Conservation (phyloP, 2,329 filamentous ascomycete species). For the Fusarium multiceps region DNA sequence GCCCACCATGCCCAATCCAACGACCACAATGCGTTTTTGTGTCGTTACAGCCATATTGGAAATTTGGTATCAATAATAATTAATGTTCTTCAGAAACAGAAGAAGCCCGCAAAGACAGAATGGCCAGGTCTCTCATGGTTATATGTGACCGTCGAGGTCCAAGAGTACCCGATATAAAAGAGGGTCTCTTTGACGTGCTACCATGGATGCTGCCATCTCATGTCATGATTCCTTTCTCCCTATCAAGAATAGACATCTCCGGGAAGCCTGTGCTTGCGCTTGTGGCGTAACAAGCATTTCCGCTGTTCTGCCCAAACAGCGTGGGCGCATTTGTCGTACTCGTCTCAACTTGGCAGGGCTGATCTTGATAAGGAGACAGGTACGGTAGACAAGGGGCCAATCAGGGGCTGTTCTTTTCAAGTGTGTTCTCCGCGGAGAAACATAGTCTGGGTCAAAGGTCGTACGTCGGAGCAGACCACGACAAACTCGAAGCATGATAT, state of each 20-base stretch:
- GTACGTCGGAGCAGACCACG: slow-evolving; percentile 40
- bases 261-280: slow-evolving; percentile 11
- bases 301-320: slow-evolving; percentile 19
- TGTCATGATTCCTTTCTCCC: slow-evolving; percentile 25
- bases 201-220: slow-evolving; percentile 18
- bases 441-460: slow-evolving; percentile 16
- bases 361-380: slow-evolving; percentile 43
- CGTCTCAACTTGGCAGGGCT: slow-evolving; percentile 12
- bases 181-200: slow-evolving; percentile 19
- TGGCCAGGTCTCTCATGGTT: slow-evolving; percentile 18
- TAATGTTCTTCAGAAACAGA: neutral
- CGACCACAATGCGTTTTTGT: slow-evolving; percentile 78
- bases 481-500: slow-evolving; percentile 11
- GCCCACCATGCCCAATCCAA: slow-evolving; percentile 92
- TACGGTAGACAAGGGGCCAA: slow-evolving; percentile 23
- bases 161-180: slow-evolving; percentile 22
- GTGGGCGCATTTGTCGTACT: slow-evolving; percentile 20
- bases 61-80: neutral
- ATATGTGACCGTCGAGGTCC: slow-evolving; percentile 27
- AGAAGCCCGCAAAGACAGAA: neutral
- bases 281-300: slow-evolving; percentile 40
- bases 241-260: slow-evolving; percentile 43
- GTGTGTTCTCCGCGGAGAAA: slow-evolving; percentile 41
- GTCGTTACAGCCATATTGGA: slow-evolving; percentile 35
- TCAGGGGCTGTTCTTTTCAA: slow-evolving; percentile 18